Conservation (phyloP, 2,329 filamentous ascomycete genomes). For the Orbilia quercus region DNA sequence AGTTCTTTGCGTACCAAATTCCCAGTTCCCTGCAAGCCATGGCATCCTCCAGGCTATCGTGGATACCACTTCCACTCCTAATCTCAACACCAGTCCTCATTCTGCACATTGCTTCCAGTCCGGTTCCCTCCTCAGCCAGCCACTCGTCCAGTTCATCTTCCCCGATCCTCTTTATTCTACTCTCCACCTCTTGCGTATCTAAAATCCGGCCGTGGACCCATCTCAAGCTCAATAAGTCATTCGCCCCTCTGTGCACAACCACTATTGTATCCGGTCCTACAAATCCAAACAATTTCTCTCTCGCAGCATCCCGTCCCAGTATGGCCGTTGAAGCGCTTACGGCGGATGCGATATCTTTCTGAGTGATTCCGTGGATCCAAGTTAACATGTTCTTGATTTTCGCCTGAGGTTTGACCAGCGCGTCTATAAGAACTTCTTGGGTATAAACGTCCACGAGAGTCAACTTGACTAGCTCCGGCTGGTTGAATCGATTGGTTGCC, state of each 20-base stretch:
- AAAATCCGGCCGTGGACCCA: constrained; percentile 66
- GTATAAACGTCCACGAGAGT: constrained; percentile 68
- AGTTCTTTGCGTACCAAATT: constrained; percentile 62
- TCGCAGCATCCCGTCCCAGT: constrained; percentile 64
- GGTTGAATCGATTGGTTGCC: constrained; percentile 65
- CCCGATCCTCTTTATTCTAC: constrained; percentile 47
- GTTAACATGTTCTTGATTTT: constrained; percentile 68
- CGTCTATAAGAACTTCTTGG: constrained; percentile 66
- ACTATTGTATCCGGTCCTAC: constrained; percentile 67
- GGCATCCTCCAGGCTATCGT: constrained; percentile 66
- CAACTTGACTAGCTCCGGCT: constrained; percentile 68
- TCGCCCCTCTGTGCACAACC: constrained; percentile 65
- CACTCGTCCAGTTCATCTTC: constrained; percentile 46
- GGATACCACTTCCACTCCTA: constrained; percentile 60
- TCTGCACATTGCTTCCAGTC: constrained; percentile 44
- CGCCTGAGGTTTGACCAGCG: constrained; percentile 66
- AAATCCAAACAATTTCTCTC: constrained; percentile 65
- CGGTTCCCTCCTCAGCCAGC: constrained; percentile 45
- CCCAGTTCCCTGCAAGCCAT: constrained; percentile 65
- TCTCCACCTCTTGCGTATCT: constrained; percentile 64
- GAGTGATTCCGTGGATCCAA: constrained; percentile 67
- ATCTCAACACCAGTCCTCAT: constrained; percentile 39
- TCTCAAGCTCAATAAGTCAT: constrained; percentile 66
- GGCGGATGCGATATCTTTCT: constrained; percentile 63
- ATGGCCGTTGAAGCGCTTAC: constrained; percentile 62